A percentile compares a stretch with the other conserved stretches of the same genome.
phyloP scores from a whole-genome alignment of 345 rosid species.

The Litchi chinensis region DNA sequence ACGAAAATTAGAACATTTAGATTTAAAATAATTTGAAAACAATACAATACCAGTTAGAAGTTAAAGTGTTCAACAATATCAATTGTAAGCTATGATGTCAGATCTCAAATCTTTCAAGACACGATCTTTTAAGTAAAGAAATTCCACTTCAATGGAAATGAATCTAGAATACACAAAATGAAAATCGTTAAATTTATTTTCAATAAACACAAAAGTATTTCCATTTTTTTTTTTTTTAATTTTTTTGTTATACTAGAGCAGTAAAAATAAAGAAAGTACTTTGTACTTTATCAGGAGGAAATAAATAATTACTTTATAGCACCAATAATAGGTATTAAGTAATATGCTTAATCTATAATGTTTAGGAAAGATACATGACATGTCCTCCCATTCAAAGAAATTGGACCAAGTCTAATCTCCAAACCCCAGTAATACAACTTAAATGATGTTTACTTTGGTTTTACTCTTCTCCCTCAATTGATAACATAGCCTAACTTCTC shows the following conservation, averaged over 20 bases:
- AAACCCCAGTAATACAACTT: not conserved
- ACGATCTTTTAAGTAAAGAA: not conserved
- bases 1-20: not conserved
- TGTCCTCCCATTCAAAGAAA: not conserved
- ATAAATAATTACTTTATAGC: not conserved
- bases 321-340: too few relatives aligned
- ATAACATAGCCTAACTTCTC: not conserved
- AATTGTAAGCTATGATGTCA: not conserved
- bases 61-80: not conserved
- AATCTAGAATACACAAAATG: not conserved
- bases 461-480: not conserved
- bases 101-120: not conserved
- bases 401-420: not conserved
- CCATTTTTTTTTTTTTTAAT: not conserved
- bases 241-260: not conserved
- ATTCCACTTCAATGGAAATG: not conserved
- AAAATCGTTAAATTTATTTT: not conserved
- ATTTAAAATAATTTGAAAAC: not conserved
- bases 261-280: slow-evolving; percentile 1
- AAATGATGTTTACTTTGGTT: not conserved
- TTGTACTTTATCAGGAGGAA: not conserved
- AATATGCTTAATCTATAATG: not conserved
- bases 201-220: not conserved
- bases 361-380: not conserved
- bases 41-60: too few relatives aligned